Percentiles rank a stretch among this genome's conserved stretches.
These are phyloP conservation scores for Hemisphaericaspora subhashii DNA, from an alignment of 1,139 yeast genomes.

Conservation along the genomic window DNA sequence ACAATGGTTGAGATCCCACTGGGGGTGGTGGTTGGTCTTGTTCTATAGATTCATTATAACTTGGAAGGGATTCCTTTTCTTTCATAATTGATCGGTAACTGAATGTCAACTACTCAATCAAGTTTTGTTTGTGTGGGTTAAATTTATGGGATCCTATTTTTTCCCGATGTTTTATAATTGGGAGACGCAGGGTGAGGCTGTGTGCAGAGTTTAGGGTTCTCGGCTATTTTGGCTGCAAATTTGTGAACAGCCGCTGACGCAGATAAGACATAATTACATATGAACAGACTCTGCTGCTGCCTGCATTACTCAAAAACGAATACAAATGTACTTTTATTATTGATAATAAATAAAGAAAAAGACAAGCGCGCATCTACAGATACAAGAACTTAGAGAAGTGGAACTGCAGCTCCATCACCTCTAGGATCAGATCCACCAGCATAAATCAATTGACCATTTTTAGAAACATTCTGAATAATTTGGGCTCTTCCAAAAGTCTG, in stretches of 20 bases:
- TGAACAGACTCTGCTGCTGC: too few relatives aligned
- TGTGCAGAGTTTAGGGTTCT: too few relatives aligned
- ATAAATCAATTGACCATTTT: conserved; percentile 46
- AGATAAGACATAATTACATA: background rate
- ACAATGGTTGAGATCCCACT: conserved; percentile 7
- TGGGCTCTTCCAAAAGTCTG: conserved; percentile 71
- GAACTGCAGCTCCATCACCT: conserved; percentile 77
- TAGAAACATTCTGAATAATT: conserved; percentile 52
- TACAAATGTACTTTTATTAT: too few relatives aligned
- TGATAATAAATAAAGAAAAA: background rate
- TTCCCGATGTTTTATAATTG: too few relatives aligned
- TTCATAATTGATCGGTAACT: conserved; percentile 1
- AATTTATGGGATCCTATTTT: too few relatives aligned
- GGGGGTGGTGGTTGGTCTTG: background rate
- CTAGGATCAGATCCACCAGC: conserved; percentile 77
- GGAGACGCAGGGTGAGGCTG: too few relatives aligned
- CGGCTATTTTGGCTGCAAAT: too few relatives aligned
- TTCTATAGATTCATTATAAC: background rate
- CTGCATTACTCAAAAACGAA: too few relatives aligned
- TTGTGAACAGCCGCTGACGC: too few relatives aligned
- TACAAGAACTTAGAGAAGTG: conserved; percentile 8
- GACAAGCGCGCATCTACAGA: background rate
- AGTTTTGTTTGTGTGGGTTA: too few relatives aligned
- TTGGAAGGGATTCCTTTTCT: conserved; percentile 1
- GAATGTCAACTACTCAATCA: background rate